Evolutionary conservation across 805 yeast species (phyloP), one percentile per base, ranked within the genome.

Genomic region (Suhomyces canberraensis): DNA sequence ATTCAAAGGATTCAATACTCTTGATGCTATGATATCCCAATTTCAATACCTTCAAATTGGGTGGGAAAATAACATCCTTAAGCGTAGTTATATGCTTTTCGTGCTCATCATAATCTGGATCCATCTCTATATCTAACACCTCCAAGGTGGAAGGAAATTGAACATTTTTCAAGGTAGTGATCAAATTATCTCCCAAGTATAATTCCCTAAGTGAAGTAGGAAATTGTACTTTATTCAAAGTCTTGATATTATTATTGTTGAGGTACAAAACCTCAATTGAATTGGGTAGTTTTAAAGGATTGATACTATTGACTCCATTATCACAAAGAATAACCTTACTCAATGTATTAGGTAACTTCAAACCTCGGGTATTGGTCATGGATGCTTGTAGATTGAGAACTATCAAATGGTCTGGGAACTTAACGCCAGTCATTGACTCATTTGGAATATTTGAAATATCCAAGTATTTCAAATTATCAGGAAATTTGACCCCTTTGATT

Each of bases 361-460:
- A 50, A 0, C 73, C 73, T 33, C 74, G 46, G 1, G 72, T 67
- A 41, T 56, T 66, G 4, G 72, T 66, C 73, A 68, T 69, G 3
- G 71, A 64, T 35, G 62, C 64, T 44, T 67, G 73, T 9, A 69
- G 46, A 40, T 69, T 69, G 33, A 69, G 56, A 2, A 52, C 54
- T 16, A 48, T 47, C 20, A 62, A 46, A 51, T 48, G 55, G 36
- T 69, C 74, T 1, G 74, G 74, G 35, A 69, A 66, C 40, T 64
- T 68, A n/a, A 69, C 58, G 1, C 73, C 71, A 0, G 72, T 61
- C 74, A 69, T 68, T 8, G 69, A 58, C 43, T 69, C 74, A 42
- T 67, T 69, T 3, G 74, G 73, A 7, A 68, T 58, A 36, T 65
- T 64, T 5, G 72, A 65, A 8, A 65, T 40, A 41, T 69, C 74